Evolutionary conservation across 805 yeast species (phyloP).

Genomic region (Ogataea wickerhamii): DNA sequence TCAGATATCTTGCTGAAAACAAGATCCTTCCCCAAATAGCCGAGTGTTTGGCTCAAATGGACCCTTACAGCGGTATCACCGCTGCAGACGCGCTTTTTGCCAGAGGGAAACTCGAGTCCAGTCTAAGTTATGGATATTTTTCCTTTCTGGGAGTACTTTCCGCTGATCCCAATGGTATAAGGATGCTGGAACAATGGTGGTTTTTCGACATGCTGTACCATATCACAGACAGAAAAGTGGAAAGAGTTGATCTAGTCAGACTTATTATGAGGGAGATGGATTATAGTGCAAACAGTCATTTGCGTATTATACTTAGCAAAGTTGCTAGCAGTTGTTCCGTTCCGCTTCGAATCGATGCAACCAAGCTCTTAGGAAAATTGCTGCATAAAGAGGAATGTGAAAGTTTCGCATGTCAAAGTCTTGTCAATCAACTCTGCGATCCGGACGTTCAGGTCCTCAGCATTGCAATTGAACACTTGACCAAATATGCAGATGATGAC

Average conservation of each 20-base stretch:
- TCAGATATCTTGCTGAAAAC: slow-evolving; percentile 60
- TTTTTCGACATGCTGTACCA: slow-evolving; percentile 78
- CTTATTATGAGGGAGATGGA: slow-evolving; percentile 60
- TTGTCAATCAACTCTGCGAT: slow-evolving; percentile 72
- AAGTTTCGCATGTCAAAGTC: slow-evolving; percentile 47
- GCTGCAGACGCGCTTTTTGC: slow-evolving; percentile 76
- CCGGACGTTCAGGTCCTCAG: slow-evolving; percentile 51
- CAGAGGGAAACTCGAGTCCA: slow-evolving; percentile 51
- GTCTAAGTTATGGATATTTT: slow-evolving; percentile 75
- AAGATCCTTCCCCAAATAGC: slow-evolving; percentile 85
- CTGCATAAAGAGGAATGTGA: slow-evolving; percentile 33
- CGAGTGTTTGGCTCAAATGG: slow-evolving; percentile 82
- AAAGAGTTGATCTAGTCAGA: slow-evolving; percentile 54
- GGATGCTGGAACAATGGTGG: slow-evolving; percentile 75
- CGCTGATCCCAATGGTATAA: slow-evolving; percentile 55
- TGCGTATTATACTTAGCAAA: slow-evolving; percentile 62
- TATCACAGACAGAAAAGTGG: slow-evolving; percentile 51
- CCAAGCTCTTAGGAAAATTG: slow-evolving; percentile 47
- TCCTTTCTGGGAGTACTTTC: slow-evolving; percentile 73
- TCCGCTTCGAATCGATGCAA: slow-evolving; percentile 52
- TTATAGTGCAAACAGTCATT: slow-evolving; percentile 52
- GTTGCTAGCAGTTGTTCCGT: slow-evolving; percentile 55
- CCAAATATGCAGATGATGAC: slow-evolving; percentile 46
- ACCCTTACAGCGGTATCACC: slow-evolving; percentile 70
- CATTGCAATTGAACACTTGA: slow-evolving; percentile 52